These are phyloP conservation scores for Cladosporium sp. DNA, from an alignment of 2,329 filamentous ascomycete species.

Conservation along the genomic window DNA sequence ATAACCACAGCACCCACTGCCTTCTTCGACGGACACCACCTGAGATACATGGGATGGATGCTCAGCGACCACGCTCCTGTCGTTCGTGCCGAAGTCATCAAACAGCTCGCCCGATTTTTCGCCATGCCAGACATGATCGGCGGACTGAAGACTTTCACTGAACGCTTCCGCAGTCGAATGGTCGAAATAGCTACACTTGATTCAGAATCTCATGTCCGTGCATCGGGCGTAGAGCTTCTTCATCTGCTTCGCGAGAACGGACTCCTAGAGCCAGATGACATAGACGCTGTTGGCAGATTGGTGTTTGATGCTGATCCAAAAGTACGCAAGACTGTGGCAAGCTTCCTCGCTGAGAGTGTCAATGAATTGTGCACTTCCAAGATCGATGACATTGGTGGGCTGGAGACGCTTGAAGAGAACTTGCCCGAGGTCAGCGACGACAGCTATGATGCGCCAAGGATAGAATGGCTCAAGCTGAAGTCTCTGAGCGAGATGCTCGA, in stretches of 20 bases:
- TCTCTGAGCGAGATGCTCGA: slow-evolving; percentile 81
- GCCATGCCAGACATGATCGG: slow-evolving; percentile 75
- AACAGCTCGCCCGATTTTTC: slow-evolving; percentile 78
- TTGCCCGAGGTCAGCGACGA: slow-evolving; percentile 73
- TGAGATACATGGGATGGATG: slow-evolving; percentile 94
- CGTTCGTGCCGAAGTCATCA: slow-evolving; percentile 81
- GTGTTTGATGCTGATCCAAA: slow-evolving; percentile 84
- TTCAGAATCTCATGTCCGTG: slow-evolving; percentile 76
- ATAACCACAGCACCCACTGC: slow-evolving; percentile 79
- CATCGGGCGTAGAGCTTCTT: slow-evolving; percentile 76
- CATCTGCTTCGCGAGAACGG: slow-evolving; percentile 80
- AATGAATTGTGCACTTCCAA: slow-evolving; percentile 77
- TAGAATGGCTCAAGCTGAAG: slow-evolving; percentile 89
- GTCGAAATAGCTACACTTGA: slow-evolving; percentile 92
- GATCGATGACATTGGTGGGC: slow-evolving; percentile 80
- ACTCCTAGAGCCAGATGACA: slow-evolving; percentile 85
- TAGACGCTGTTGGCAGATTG: slow-evolving; percentile 82
- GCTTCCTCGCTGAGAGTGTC: slow-evolving; percentile 87
- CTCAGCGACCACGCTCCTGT: slow-evolving; percentile 75
- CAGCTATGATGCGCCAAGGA: slow-evolving; percentile 59
- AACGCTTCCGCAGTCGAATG: slow-evolving; percentile 80
- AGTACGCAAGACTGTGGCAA: slow-evolving; percentile 83
- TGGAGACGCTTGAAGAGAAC: slow-evolving; percentile 72
- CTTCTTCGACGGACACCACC: slow-evolving; percentile 86
- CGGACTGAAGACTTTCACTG: slow-evolving; percentile 83